Conservation (phyloP, 331 rosid genomes). For the Malus hybrid region DNA sequence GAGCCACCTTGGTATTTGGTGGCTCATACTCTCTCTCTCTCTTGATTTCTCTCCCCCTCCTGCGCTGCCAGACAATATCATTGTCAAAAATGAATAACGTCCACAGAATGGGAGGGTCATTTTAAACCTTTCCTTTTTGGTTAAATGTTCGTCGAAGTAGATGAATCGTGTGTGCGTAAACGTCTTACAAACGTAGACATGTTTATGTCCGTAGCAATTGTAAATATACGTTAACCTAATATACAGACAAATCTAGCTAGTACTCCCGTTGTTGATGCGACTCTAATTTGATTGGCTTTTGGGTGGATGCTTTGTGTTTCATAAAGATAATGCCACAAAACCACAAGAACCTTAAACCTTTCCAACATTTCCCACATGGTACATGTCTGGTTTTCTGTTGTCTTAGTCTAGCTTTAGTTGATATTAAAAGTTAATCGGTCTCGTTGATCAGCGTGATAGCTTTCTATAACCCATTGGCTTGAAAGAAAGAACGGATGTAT, state of each 20-base stretch:
- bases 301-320: neutral
- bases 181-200: neutral
- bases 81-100: conserved; percentile 1
- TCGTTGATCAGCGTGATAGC: neutral
- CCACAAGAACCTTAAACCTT: neutral
- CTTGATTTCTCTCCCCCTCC: neutral
- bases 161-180: neutral
- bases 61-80: neutral
- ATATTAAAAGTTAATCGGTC: neutral
- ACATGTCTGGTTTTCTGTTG: too few relatives aligned
- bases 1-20: conserved; percentile 30
- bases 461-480: conserved; percentile 1
- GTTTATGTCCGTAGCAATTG: too few relatives aligned
- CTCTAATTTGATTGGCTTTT: neutral
- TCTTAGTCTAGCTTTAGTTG: neutral
- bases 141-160: fast-evolving
- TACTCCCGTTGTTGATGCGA: neutral
- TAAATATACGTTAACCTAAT: neutral
- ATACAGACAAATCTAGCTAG: conserved; percentile 2
- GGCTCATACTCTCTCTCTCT: neutral
- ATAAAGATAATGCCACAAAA: neutral
- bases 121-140: neutral
- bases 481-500: neutral
- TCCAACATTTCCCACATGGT: too few relatives aligned
- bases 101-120: neutral